Conservation (phyloP, 129 eudicot genomes). For the Flaveria robusta region DNA sequence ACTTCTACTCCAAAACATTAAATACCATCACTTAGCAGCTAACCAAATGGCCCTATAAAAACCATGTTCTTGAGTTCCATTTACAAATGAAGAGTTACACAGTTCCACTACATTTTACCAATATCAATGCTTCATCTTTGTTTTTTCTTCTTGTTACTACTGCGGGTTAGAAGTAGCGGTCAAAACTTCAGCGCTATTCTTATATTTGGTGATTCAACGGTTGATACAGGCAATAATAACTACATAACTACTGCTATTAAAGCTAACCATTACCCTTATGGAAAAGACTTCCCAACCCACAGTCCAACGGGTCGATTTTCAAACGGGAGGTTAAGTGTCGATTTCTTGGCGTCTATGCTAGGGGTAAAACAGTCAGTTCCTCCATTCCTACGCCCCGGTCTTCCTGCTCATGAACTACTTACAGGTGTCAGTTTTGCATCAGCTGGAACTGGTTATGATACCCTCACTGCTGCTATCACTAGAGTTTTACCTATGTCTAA, state of each 20-base stretch:
- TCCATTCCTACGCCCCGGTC: conserved; percentile 59
- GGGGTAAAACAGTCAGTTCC: conserved; percentile 65
- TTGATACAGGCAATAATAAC: conserved; percentile 53
- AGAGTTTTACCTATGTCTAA: conserved; percentile 50
- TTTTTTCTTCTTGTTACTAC: conserved; percentile 21
- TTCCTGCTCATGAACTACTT: conserved; percentile 43
- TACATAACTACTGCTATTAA: conserved; percentile 24
- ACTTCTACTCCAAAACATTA: conserved; percentile 39
- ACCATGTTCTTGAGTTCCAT: conserved; percentile 9
- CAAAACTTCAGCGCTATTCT: conserved; percentile 36
- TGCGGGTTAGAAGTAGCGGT: conserved; percentile 9
- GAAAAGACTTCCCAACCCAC: conserved; percentile 53
- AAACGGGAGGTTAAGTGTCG: conserved; percentile 61
- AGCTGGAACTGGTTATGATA: conserved; percentile 68
- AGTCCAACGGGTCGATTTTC: conserved; percentile 74
- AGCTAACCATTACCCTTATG: conserved; percentile 50
- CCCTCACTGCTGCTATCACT: conserved; percentile 43
- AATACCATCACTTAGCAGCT: conserved; percentile 39
- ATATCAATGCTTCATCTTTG: conserved; percentile 31
- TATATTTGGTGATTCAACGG: conserved; percentile 45
- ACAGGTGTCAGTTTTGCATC: conserved; percentile 86
- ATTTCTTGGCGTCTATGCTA: conserved; percentile 51
- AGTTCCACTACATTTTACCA: background rate
- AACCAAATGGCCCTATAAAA: conserved; percentile 20
- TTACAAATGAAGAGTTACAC: conserved; percentile 19